These are phyloP conservation scores for Globisporangium spiculum DNA, from an alignment of 352 stramenopile species.

Conservation along the genomic window DNA sequence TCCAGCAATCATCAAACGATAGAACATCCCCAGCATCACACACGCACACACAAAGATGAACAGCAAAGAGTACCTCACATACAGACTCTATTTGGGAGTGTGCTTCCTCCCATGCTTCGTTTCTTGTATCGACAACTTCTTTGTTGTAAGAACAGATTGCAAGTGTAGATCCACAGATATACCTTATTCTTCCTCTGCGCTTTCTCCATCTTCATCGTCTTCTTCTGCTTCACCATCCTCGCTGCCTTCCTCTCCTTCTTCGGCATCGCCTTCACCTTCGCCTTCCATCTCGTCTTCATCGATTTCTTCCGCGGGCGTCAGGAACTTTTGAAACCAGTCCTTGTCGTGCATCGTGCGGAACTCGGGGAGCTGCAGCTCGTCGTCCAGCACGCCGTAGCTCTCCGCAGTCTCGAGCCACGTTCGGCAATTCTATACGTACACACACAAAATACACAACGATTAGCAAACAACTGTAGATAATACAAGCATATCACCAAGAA, in stretches of 20 bases:
- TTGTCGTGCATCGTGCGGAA: constrained; percentile 55
- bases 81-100: not conserved
- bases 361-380: constrained; percentile 63
- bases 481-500: not conserved
- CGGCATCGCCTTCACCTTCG: not conserved
- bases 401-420: constrained; percentile 78
- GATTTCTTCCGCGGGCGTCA: constrained; percentile 36
- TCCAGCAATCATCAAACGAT: not conserved
- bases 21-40: not conserved
- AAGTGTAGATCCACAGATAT: not conserved
- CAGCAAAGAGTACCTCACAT: not conserved
- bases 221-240: not conserved
- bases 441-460: not conserved
- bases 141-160: not conserved
- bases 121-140: not conserved
- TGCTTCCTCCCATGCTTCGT: not conserved
- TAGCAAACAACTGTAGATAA: not conserved
- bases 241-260: not conserved
- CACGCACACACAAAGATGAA: not conserved
- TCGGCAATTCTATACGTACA: constrained; percentile 44
- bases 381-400: constrained; percentile 73
- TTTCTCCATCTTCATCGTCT: not conserved
- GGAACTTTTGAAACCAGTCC: constrained; percentile 59
- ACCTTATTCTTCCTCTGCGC: constrained; percentile 1
- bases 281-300: constrained; percentile 11